Evolutionary conservation across 495 filamentous ascomycete genomes (phyloP).

Genomic region (Halenospora varia): DNA sequence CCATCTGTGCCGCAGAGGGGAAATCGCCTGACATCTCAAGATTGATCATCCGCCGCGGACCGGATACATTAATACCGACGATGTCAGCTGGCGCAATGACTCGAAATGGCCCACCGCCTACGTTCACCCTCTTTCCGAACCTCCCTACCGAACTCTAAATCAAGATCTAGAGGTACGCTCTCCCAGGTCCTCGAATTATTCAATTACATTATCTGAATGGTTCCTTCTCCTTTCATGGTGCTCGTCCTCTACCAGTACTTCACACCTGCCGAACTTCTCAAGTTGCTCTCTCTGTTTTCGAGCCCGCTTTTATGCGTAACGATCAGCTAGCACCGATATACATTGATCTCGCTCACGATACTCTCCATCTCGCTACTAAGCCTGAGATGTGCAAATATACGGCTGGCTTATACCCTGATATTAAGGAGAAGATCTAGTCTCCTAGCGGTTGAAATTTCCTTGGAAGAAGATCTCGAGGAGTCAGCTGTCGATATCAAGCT

Average conservation of each 20-base stretch:
- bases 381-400: neutral
- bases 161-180: neutral
- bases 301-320: neutral
- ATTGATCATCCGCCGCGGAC: neutral
- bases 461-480: neutral
- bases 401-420: constrained; percentile 2
- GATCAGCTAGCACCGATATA: neutral
- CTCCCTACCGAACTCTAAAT: constrained; percentile 4
- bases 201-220: constrained; percentile 3
- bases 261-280: constrained; percentile 1
- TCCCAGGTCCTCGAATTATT: constrained; percentile 1
- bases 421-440: constrained; percentile 10
- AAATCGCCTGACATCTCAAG: neutral
- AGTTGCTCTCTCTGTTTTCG: too few species aligned
- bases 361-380: constrained; percentile 2
- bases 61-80: constrained; percentile 2
- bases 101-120: constrained; percentile 2
- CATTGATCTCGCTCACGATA: constrained; percentile 7
- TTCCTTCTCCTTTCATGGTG: constrained; percentile 1
- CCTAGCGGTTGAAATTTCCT: constrained; percentile 7
- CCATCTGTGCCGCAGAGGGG: neutral
- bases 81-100: neutral
- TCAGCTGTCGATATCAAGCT: neutral
- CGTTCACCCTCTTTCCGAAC: neutral
- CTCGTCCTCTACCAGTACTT: constrained; percentile 2